These are phyloP conservation scores for Rhytidhysteron rufulum DNA, from an alignment of 2,329 filamentous ascomycete species.

Conservation along the genomic window DNA sequence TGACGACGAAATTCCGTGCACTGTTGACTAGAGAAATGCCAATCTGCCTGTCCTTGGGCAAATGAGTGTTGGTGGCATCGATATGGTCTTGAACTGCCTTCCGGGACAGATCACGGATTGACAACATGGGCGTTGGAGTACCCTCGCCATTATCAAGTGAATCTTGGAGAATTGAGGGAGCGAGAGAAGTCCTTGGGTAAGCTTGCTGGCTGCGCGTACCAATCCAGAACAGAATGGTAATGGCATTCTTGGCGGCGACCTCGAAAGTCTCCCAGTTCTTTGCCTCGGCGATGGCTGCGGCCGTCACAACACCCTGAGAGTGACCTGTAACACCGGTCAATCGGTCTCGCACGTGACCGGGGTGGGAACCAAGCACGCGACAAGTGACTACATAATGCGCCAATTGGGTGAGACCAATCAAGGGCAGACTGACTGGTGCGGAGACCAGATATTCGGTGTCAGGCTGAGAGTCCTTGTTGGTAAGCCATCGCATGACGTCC, in stretches of 20 bases:
- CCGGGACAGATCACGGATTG: conserved; percentile 86
- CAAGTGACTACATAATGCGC: conserved; percentile 95
- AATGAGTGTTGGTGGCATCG: conserved; percentile 92
- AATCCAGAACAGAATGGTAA: conserved; percentile 98
- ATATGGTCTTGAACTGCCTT: conserved; percentile 93
- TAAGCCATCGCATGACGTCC: conserved; percentile 90
- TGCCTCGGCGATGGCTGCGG: conserved; percentile 84
- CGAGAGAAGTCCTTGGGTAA: conserved; percentile 90
- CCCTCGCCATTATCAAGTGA: conserved; percentile 93
- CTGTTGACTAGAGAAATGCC: conserved; percentile 95
- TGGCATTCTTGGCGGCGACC: conserved; percentile 70
- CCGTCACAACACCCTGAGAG: conserved; percentile 93
- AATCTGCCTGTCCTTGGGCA: conserved; percentile 89
- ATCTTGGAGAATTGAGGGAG: conserved; percentile 85
- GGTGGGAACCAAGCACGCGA: conserved; percentile 83
- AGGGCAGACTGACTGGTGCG: conserved; percentile 88
- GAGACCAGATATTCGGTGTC: conserved; percentile 93
- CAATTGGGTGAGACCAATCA: conserved; percentile 94
- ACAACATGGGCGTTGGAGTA: conserved; percentile 94
- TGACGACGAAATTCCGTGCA: conserved; percentile 93
- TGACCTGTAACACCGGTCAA: conserved; percentile 90
- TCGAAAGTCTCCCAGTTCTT: conserved; percentile 92
- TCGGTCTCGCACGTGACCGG: conserved; percentile 79
- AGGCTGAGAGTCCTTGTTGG: conserved; percentile 81
- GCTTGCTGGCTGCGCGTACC: conserved; percentile 95